Base-by-base conservation (phyloP, 768 basidiomycete species). In the Guyanaporus albipodus region DNA sequence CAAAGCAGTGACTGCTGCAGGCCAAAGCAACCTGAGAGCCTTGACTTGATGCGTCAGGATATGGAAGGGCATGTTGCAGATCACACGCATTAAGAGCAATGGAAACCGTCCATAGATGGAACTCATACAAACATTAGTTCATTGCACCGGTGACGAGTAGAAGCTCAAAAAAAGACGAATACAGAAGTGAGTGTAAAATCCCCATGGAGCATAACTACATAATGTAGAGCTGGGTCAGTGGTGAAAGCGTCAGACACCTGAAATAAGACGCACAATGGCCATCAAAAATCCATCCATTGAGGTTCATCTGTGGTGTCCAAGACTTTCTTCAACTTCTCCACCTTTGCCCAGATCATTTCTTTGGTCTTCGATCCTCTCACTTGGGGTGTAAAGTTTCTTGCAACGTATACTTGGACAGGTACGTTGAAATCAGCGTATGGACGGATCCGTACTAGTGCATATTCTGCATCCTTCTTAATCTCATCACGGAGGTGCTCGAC, bases 11-110 rank as follows among this genome's bases (percentile, higher is more conserved):
- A 76, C 75, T 12, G 73, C 67, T 4, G 76, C 67, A 12, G 78
- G 70, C 15, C 73, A 65, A 29, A 82, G 70, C 27, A 76, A 75
- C 67, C 93, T 92, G 37, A 95, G 73, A 8, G 86, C 81, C 66
- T 95, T 98, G 49, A 95, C 90, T 19, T 82, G 78, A 31, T 84
- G 85, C 5, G 80, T 73, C 22, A 96, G 64, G 36, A 92, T 73
- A 43, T 89, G 76, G 56, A 85, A 73, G 1, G 85, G 74, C 1
- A 80, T 73, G 11, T 85, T 78, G 15, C 87, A 80, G n/a, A 94
- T 67, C 19, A n/a, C n/a, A n/a, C n/a, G n/a, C n/a, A n/a, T n/a
- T n/a, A n/a, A n/a, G n/a, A n/a, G n/a, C n/a, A n/a, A n/a, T n/a
- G n/a, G n/a, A n/a, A n/a, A n/a, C n/a, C n/a, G n/a, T n/a, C n/a